Evolutionary conservation across 768 basidiomycete genomes (phyloP).

Genomic region (Thelephora aurantiotincta): DNA sequence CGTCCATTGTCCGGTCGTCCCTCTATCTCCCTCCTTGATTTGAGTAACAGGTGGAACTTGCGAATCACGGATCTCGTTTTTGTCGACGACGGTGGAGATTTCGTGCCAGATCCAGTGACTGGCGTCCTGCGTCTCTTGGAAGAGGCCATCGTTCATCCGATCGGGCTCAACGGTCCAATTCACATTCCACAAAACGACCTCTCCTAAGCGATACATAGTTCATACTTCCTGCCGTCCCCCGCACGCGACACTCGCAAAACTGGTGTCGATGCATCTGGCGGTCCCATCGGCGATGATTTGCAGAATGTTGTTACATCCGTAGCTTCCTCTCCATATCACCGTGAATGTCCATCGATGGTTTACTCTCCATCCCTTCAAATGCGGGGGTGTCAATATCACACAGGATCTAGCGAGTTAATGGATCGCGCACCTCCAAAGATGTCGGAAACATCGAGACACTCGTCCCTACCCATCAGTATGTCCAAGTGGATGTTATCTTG

Average conservation of each 20-base stretch:
- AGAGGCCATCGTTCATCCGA: neutral
- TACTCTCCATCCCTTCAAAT: conserved; percentile 16
- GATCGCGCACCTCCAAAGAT: conserved; percentile 30
- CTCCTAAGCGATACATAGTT: no score
- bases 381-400: neutral
- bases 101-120: neutral
- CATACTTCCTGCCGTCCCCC: no score
- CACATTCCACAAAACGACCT: conserved; percentile 1
- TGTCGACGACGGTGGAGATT: conserved; percentile 15
- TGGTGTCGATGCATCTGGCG: no score
- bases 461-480: conserved; percentile 88
- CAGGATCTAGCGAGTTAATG: neutral
- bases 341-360: conserved; percentile 27
- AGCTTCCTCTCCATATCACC: conserved; percentile 34
- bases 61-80: conserved; percentile 66
- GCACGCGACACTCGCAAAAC: no score
- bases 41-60: conserved; percentile 68
- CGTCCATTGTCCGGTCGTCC: conserved; percentile 7
- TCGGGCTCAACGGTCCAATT: no score
- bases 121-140: neutral
- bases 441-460: conserved; percentile 63
- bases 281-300: no score
- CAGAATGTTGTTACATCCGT: conserved; percentile 16
- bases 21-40: conserved; percentile 15
- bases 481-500: conserved; percentile 80